Conservation (phyloP, 2,329 filamentous ascomycete genomes). For the Knufia fluminis region DNA sequence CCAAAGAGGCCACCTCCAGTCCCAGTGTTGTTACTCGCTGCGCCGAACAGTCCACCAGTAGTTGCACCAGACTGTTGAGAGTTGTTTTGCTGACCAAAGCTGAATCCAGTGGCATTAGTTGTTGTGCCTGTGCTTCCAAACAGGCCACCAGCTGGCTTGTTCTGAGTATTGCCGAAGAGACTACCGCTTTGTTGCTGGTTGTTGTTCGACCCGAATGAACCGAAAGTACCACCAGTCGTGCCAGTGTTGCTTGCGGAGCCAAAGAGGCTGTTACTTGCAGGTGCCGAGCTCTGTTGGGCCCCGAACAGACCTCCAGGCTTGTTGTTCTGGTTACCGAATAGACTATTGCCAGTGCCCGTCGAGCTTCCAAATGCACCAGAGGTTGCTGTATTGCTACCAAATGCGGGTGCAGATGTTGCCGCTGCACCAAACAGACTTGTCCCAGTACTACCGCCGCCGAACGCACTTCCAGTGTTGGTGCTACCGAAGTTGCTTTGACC, state of each 20-base stretch:
- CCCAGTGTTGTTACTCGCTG: conserved; percentile 12
- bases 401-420: conserved; percentile 28
- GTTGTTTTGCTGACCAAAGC: conserved; percentile 32
- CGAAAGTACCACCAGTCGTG: conserved; percentile 34
- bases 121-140: conserved; percentile 23
- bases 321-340: conserved; percentile 33
- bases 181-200: conserved; percentile 30
- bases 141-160: conserved; percentile 27
- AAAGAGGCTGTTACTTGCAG: conserved; percentile 31
- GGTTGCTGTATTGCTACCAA: conserved; percentile 26
- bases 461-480: conserved; percentile 19
- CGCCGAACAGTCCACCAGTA: conserved; percentile 39
- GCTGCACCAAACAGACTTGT: conserved; percentile 30
- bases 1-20: neutral
- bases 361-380: conserved; percentile 19
- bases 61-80: conserved; percentile 23
- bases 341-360: conserved; percentile 36
- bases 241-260: conserved; percentile 32
- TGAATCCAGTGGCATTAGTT: conserved; percentile 27
- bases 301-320: conserved; percentile 23
- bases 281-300: conserved; percentile 24
- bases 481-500: conserved; percentile 50
- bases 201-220: conserved; percentile 21
- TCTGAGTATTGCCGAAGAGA: conserved; percentile 33
- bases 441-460: conserved; percentile 18